Percentiles rank a stretch among this genome's conserved stretches.
Conservation (phyloP, 352 stramenopile genomes). For the Phytophthora nicotianae region DNA sequence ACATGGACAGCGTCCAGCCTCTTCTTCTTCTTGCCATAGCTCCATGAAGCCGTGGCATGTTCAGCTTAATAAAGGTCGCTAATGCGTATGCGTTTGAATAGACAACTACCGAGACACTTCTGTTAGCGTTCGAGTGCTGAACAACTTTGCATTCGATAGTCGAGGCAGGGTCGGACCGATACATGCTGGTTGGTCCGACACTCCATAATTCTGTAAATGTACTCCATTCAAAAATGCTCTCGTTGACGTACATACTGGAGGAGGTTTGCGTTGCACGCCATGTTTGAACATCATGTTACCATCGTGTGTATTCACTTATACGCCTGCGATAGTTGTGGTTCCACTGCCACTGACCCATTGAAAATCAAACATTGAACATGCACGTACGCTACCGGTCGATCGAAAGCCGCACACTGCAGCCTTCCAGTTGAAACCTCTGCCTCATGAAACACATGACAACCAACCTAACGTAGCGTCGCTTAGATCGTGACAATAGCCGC, state of each 20-base stretch:
- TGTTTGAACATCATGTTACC: conserved; percentile 21
- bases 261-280: neutral
- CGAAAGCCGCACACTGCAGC: conserved; percentile 9
- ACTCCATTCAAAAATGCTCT: too few relatives aligned
- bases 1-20: too few relatives aligned
- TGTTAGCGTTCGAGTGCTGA: too few relatives aligned
- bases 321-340: conserved; percentile 34
- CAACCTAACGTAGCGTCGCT: conserved; percentile 7
- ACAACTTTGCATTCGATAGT: neutral
- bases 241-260: neutral
- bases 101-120: too few relatives aligned
- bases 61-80: neutral
- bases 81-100: too few relatives aligned
- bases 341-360: conserved; percentile 33
- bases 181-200: neutral
- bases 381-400: conserved; percentile 27
- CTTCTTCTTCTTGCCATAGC: neutral
- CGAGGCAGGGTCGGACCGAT: neutral
- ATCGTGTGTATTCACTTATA: conserved; percentile 34
- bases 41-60: neutral
- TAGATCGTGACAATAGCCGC: conserved; percentile 43
- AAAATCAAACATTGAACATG: conserved; percentile 36
- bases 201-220: neutral
- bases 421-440: neutral
- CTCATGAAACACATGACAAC: conserved; percentile 8